Evolutionary conservation across 1,284 basidiomycete genomes (phyloP), one percentile per base, ranked within the genome.

Genomic region (Anthracocystis walkeri): DNA sequence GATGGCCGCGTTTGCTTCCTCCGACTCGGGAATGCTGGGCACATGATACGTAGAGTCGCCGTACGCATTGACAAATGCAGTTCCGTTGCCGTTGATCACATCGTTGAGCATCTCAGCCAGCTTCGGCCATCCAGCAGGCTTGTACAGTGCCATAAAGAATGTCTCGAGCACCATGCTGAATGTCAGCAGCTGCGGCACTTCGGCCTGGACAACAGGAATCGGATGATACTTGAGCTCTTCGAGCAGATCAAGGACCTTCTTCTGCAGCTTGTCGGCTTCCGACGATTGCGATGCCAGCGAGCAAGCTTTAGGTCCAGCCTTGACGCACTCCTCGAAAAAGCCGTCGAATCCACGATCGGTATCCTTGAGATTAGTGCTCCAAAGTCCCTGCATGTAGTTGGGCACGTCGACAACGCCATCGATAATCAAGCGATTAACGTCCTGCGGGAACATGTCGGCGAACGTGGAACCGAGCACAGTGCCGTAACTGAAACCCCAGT

Each of bases 401-500:
- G 75, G 68, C 33, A 75, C 77, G 41, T 80, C 71, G 23, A 80
- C 71, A 18, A 78, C 77, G 33, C 77, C 77, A 33, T 80, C 78
- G 31, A 80, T 69, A 50, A 63, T 63, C 29, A 80, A 38, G 7
- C 74, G 69, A 27, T 70, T 58, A 41, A 77, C 67, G 27, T 79
- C 69, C 10, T 79, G 40, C 12, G 78, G 78, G 35, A 77, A 77
- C 70, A 77, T 77, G 31, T 70, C 76, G 46, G 71, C 68, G 27
- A 68, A 80, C 3, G 58, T 59, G n/a, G 63, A 65, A 23, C 78
- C 77, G 20, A 80, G 65, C 11, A 71, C 77, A 35, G 77, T 77
- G n/a, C 78, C 77, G 49, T 79, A 79, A 58, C 60, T 65, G 63
- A 80, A 73, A 33, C 78, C 77, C 69, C 69, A 74, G 51, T 74